Evolutionary conservation across 2,329 filamentous ascomycete species (phyloP).

Genomic region (Xylaria hypoxylon): DNA sequence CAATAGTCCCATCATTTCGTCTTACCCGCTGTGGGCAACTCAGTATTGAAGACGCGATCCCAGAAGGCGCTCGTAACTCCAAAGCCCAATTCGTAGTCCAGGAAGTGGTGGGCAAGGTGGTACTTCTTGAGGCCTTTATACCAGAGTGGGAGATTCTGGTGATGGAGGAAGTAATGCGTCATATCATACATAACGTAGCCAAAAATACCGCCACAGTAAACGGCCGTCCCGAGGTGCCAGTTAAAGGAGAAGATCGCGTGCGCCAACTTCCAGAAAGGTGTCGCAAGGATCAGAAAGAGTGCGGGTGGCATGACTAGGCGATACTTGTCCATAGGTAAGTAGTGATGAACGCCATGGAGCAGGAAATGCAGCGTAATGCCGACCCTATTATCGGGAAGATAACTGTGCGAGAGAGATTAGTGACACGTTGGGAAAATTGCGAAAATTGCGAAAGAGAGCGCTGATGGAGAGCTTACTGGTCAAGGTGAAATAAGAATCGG

Average conservation of each 20-base stretch:
- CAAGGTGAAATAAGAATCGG: slow-evolving; percentile 92
- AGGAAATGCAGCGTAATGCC: slow-evolving; percentile 89
- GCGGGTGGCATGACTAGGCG: slow-evolving; percentile 96
- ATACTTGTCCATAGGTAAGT: slow-evolving; percentile 98
- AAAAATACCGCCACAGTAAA: slow-evolving; percentile 91
- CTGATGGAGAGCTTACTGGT: slow-evolving; percentile 72
- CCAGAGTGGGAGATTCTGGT: slow-evolving; percentile 89
- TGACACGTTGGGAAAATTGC: slow-evolving; percentile 1
- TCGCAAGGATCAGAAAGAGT: slow-evolving; percentile 83
- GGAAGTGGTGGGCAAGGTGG: slow-evolving; percentile 96
- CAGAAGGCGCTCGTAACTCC: slow-evolving; percentile 97
- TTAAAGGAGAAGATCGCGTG: slow-evolving; percentile 84
- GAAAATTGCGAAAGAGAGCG: neutral
- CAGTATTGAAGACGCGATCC: slow-evolving; percentile 92
- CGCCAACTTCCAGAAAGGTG: slow-evolving; percentile 92
- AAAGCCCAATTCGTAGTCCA: slow-evolving; percentile 97
- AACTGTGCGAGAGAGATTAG: slow-evolving; percentile 63
- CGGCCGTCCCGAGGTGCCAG: slow-evolving; percentile 82
- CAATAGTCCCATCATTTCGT: slow-evolving; percentile 40
- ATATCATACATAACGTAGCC: slow-evolving; percentile 97
- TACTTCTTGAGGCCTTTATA: slow-evolving; percentile 97
- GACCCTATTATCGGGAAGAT: slow-evolving; percentile 91
- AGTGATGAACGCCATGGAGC: slow-evolving; percentile 97
- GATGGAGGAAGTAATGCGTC: slow-evolving; percentile 98
- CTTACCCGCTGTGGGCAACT: slow-evolving; percentile 66